phyloP scores from a whole-genome alignment of 169 alveolate genomes.

The Hammondia hammondi region DNA sequence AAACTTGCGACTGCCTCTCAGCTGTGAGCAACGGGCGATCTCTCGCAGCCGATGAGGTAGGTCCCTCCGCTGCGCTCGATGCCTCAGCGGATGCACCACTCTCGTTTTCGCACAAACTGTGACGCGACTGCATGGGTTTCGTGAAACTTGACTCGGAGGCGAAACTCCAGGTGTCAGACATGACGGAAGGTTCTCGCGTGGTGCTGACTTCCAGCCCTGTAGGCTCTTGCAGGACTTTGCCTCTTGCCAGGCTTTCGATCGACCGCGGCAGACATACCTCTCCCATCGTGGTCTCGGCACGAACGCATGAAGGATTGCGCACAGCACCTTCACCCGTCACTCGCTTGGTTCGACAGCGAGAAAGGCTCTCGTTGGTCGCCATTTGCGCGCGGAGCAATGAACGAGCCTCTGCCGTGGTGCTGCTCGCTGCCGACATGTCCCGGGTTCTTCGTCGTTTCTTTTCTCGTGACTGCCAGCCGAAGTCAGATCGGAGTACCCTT shows the following conservation, averaged over 20 bases:
- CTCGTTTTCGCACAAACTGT: not conserved
- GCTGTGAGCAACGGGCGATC: not conserved
- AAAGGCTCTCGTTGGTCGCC: not conserved
- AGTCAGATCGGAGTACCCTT: not conserved
- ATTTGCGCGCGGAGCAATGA: not conserved
- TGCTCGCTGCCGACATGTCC: not conserved
- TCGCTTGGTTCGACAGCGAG: not conserved
- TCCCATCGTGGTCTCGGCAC: not conserved
- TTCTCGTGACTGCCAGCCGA: not conserved
- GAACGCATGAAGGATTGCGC: not conserved
- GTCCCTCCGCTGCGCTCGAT: not conserved
- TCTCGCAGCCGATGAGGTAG: not conserved
- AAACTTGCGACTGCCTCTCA: not conserved
- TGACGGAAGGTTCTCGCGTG: not conserved
- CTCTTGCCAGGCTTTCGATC: not conserved
- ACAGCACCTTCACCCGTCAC: not conserved
- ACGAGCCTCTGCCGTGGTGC: not conserved
- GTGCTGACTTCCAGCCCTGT: not conserved
- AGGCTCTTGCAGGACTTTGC: not conserved
- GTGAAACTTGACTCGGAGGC: not conserved
- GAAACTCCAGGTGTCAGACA: not conserved
- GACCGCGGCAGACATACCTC: not conserved
- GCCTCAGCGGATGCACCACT: not conserved
- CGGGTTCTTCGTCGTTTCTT: not conserved
- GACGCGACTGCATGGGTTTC: not conserved